Evolutionary conservation across 805 yeast genomes (phyloP), one percentile per base, ranked within the genome.

Genomic region (Yarrowia keelungensis): DNA sequence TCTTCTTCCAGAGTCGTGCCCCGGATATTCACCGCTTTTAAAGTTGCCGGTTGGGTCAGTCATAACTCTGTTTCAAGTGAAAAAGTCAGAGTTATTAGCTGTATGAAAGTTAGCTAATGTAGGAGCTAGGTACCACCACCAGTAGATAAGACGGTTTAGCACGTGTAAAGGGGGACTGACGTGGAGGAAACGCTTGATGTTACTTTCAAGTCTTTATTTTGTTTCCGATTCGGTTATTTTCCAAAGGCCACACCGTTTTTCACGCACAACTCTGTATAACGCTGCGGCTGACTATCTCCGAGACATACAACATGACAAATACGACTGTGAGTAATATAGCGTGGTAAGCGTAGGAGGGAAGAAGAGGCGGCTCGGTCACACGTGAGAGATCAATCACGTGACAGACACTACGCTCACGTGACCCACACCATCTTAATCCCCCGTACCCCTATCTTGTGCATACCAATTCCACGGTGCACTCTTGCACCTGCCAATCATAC

Each of bases 21-120:
- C 61, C 61, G 61, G 61, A 54, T 54, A 54, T 54, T 41, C 45
- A 39, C 61, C 62, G 62, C 47, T 42, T 39, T 41, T 56, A 56
- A 38, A 32, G 47, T 56, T 56, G 12, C n/a, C 47, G 36, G 47
- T 26, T 53, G 59, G 47, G 38, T 56, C 62, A 56, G 62, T 56
- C 62, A 56, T 56, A 56, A 56, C 47, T 5, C 47, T 41, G 22
- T 41, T 39, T 38, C 32, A 26, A 26, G 32, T 26, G 32, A 26
- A 26, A 26, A 26, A 26, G 32, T 26, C 32, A 26, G 32, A 26
- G 32, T 26, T 26, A 26, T 26, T 26, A 26, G 32, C 32, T 26
- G 32, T 26, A 51, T 38, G 58, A 51, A 50, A 50, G 56, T 50
- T 35, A 35, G 22, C 56, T n/a, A 5, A 14, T 7, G 47, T 39